Base-by-base conservation (phyloP, 2,329 filamentous ascomycete species). In the Aspergillus sp. region DNA sequence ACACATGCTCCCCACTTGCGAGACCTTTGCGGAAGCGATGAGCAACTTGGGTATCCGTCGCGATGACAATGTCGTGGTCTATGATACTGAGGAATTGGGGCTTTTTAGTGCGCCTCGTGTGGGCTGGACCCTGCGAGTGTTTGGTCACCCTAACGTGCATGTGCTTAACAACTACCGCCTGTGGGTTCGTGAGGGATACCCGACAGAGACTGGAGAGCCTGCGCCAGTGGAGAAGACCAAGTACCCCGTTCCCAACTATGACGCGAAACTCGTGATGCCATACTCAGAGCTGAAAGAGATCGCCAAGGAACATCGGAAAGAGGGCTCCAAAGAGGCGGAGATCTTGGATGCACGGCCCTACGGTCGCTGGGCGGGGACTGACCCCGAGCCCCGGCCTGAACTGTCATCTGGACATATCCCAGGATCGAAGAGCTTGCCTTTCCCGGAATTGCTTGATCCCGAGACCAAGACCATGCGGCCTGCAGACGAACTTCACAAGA, bases 51-150 rank as follows among this genome's bases (percentile, higher is more conserved):
- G 93, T 6, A 93, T 98, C 56, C 81, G 83, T 48, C 82, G 83
- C 53, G 88, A 96, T 56, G 93, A 98, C 57, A 86, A 83, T 32
- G 81, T 98, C 3, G 93, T 98, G 0, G 88, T 98, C 4, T 98
- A 98, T 64, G 93, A 98, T 66, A 85, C 83, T 23, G 85, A 88
- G 53, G 90, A 97, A 73, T 74, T 91, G 25, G 93, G 93, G 7
- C 90, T 98, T 51, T 95, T 98, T 72, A 93, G 87, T 59, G 93
- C 91, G 1, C 93, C 93, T 3, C 81, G 93, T 38, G 91, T 95
- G 0, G 91, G 84, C 49, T 98, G 93, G 93, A 98, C 91, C 1
- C 75, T 98, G 55, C 83, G 82, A 61, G 82, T 89, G 30, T 97
- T 97, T 67, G 93, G 93, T 1, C 93, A 98, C 66, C 75, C 82